Percentiles rank a stretch among this genome's conserved stretches.
phyloP scores from a whole-genome alignment of 805 yeast genomes.

The Cyberlindnera galapagoensis region DNA sequence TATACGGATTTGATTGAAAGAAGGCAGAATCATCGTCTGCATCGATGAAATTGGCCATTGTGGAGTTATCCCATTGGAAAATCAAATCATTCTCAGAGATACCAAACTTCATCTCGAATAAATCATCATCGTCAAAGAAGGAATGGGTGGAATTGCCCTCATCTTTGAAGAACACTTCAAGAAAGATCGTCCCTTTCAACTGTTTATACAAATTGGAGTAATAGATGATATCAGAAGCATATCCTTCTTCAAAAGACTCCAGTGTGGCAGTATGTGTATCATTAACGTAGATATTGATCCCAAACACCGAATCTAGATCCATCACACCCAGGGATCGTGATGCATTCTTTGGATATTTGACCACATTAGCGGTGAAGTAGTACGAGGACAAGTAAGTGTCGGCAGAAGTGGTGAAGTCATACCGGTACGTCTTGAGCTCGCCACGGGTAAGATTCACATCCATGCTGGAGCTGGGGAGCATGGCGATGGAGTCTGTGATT shows the following conservation, averaged over 20 bases:
- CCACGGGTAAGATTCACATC: too few species aligned
- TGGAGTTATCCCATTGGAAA: slow-evolving; percentile 60
- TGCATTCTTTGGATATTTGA: slow-evolving; percentile 6
- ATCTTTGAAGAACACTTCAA: slow-evolving; percentile 12
- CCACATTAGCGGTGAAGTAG: slow-evolving; percentile 12
- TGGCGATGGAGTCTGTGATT: background rate
- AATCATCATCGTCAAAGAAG: slow-evolving; percentile 4
- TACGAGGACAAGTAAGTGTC: slow-evolving; percentile 3
- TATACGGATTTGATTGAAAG: slow-evolving; percentile 52
- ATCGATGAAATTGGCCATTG: slow-evolving; percentile 56
- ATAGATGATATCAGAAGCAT: slow-evolving; percentile 9
- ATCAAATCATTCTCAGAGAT: slow-evolving; percentile 55
- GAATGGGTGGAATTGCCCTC: slow-evolving; percentile 4
- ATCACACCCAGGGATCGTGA: background rate
- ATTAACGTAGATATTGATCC: slow-evolving; percentile 10
- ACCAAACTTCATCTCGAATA: slow-evolving; percentile 41
- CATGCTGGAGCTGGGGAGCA: slow-evolving; percentile 12
- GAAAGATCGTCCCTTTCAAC: slow-evolving; percentile 4
- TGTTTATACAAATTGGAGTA: slow-evolving; percentile 6
- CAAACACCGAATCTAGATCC: slow-evolving; percentile 7
- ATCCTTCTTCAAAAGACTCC: slow-evolving; percentile 12
- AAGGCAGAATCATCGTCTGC: slow-evolving; percentile 64
- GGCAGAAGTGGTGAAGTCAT: slow-evolving; percentile 10
- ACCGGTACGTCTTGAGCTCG: slow-evolving; percentile 11
- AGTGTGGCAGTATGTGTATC: slow-evolving; percentile 3